Conservation (phyloP, 1,139 yeast species). For the Kodamaea sp. region DNA sequence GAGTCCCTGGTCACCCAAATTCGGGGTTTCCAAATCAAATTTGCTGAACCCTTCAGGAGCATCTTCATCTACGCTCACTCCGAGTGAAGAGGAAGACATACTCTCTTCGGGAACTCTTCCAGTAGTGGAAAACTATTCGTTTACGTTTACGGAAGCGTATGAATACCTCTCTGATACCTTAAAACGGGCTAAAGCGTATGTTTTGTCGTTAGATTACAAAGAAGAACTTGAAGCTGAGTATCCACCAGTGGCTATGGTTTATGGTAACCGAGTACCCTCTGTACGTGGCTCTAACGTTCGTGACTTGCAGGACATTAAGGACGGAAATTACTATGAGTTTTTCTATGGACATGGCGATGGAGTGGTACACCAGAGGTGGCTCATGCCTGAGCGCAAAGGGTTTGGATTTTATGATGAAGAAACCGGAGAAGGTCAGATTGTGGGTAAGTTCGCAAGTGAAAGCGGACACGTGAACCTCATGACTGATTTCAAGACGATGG, state of each 20-base stretch:
- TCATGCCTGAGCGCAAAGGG: constrained; percentile 75
- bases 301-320: constrained; percentile 59
- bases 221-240: constrained; percentile 48
- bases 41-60: not conserved
- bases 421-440: constrained; percentile 50
- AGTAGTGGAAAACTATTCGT: constrained; percentile 15
- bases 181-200: constrained; percentile 56
- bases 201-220: constrained; percentile 57
- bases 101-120: no score
- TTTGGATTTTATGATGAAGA: constrained; percentile 44
- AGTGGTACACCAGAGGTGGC: constrained; percentile 79
- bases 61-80: not conserved
- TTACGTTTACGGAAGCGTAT: constrained; percentile 61
- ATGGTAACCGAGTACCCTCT: constrained; percentile 81
- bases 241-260: constrained; percentile 83
- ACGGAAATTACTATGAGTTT: constrained; percentile 74
- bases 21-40: not conserved
- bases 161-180: constrained; percentile 65
- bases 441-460: constrained; percentile 63
- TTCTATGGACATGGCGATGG: constrained; percentile 93
- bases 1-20: not conserved
- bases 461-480: constrained; percentile 80
- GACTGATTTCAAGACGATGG: constrained; percentile 73
- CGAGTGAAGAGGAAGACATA: constrained; percentile 8
- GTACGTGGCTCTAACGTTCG: constrained; percentile 75